Evolutionary conservation across 2,329 filamentous ascomycete species (phyloP).

Genomic region (Berkeleyomyces basicola): DNA sequence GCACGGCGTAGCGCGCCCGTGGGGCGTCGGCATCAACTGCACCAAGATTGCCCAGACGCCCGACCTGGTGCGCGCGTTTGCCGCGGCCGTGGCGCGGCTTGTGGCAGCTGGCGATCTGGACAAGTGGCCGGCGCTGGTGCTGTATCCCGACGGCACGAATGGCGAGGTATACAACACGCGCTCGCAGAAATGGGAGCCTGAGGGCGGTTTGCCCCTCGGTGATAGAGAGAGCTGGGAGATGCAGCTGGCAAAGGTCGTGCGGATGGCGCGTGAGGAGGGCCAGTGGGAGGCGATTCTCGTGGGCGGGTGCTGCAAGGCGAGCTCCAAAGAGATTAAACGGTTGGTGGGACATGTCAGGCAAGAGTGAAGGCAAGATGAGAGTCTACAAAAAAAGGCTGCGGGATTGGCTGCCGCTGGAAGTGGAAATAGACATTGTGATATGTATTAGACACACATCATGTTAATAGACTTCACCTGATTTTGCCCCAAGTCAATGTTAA

Average conservation of each 20-base stretch:
- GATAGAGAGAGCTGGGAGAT: slow-evolving; percentile 27
- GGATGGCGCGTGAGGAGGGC: slow-evolving; percentile 21
- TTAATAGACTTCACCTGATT: no score
- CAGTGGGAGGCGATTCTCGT: slow-evolving; percentile 32
- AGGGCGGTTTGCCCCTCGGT: slow-evolving; percentile 16
- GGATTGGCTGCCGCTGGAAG: no score
- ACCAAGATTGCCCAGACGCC: slow-evolving; percentile 48
- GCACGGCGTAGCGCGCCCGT: slow-evolving; percentile 25
- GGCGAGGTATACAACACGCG: slow-evolving; percentile 50
- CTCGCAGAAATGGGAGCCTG: slow-evolving; percentile 41
- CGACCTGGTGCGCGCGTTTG: slow-evolving; percentile 36
- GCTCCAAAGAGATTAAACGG: slow-evolving; percentile 21
- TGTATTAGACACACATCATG: no score
- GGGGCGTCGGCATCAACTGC: slow-evolving; percentile 53
- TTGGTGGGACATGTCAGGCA: neutral
- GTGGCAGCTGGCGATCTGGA: slow-evolving; percentile 20
- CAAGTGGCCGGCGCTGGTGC: slow-evolving; percentile 36
- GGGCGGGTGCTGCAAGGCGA: slow-evolving; percentile 37
- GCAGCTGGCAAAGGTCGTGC: slow-evolving; percentile 27
- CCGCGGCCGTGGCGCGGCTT: slow-evolving; percentile 29
- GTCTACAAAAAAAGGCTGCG: neutral
- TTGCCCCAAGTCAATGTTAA: no score
- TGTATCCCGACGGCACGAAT: slow-evolving; percentile 55
- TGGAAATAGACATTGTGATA: no score
- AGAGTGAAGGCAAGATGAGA: neutral